Conservation (phyloP, 2,329 filamentous ascomycete genomes). For the Fonsecaea pedrosoi region DNA sequence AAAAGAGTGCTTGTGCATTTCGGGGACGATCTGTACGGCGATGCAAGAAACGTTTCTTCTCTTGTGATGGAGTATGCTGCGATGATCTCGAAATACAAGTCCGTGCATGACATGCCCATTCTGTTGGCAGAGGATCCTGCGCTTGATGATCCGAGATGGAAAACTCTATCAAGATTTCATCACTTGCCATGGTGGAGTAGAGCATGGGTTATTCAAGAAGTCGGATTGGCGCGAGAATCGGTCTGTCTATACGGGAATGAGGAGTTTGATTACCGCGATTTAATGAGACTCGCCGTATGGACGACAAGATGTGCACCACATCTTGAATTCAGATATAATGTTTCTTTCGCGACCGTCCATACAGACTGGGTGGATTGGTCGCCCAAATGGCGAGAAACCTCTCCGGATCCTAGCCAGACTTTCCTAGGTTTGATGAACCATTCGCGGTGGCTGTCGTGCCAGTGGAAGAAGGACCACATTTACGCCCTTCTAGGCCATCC, state of each 20-base stretch:
- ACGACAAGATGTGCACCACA: conserved; percentile 20
- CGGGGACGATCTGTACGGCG: conserved; percentile 35
- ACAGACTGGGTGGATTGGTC: conserved; percentile 28
- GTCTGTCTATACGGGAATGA: conserved; percentile 2
- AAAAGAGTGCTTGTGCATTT: conserved; percentile 31
- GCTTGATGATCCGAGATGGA: conserved; percentile 23
- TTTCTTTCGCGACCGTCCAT: conserved; percentile 20
- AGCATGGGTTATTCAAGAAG: conserved; percentile 34
- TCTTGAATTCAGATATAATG: conserved; percentile 7
- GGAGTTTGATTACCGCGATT: conserved; percentile 15
- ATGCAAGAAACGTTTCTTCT: conserved; percentile 17
- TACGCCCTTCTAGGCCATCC: conserved; percentile 30
- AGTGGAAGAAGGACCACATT: conserved; percentile 22
- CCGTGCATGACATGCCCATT: conserved; percentile 14
- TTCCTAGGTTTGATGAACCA: conserved; percentile 20
- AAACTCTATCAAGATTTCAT: conserved; percentile 19
- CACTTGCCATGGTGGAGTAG: conserved; percentile 22
- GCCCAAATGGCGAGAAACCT: conserved; percentile 9
- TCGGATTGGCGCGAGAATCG: conserved; percentile 22
- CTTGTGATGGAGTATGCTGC: conserved; percentile 22
- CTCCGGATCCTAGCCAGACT: conserved; percentile 6
- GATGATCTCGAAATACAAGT: neutral
- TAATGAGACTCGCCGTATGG: conserved; percentile 23
- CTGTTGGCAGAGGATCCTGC: conserved; percentile 2
- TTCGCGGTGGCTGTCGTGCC: conserved; percentile 10